These are phyloP conservation scores for Chloris gayana DNA, from an alignment of 176 grass and related monocot genomes.

Conservation along the genomic window DNA sequence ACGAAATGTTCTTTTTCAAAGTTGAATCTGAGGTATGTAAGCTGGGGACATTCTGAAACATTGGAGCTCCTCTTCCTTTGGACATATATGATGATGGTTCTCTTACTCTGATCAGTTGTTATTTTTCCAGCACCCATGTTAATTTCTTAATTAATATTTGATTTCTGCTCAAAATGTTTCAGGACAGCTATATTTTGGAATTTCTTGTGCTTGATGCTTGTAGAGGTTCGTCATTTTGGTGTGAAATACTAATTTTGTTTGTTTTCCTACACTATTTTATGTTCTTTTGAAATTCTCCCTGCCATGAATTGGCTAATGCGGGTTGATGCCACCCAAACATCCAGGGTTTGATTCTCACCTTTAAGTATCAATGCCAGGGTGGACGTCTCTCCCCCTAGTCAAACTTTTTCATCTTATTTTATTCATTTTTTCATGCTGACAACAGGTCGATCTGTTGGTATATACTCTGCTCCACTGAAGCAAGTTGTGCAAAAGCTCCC, in stretches of 20 bases:
- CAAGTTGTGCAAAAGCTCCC: slow-evolving; percentile 63
- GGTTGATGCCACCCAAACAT: not conserved
- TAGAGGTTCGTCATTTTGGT: slow-evolving; percentile 70
- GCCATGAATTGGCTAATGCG: not conserved
- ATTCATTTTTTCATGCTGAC: slow-evolving; percentile 3
- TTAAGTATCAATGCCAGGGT: not conserved
- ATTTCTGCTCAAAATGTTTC: slow-evolving; percentile 30
- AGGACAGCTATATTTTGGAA: slow-evolving; percentile 86
- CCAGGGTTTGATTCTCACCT: not conserved
- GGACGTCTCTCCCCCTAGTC: not conserved
- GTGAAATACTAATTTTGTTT: slow-evolving; percentile 33
- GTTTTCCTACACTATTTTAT: slow-evolving; percentile 25
- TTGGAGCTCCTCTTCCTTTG: slow-evolving; percentile 2
- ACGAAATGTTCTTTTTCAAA: slow-evolving; percentile 99
- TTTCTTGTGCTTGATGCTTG: slow-evolving; percentile 75
- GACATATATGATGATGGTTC: slow-evolving; percentile 32
- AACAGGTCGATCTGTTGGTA: slow-evolving; percentile 49
- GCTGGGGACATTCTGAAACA: not conserved
- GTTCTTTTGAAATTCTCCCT: not conserved
- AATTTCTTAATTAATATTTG: slow-evolving; percentile 39
- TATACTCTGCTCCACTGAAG: slow-evolving; percentile 69
- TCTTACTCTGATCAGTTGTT: slow-evolving; percentile 16
- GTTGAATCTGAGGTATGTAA: slow-evolving; percentile 67
- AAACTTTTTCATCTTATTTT: not conserved
- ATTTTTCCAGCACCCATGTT: slow-evolving; percentile 25